Evolutionary conservation across 371 early-diverging fungal species (phyloP).

Genomic region (Paraphysoderma sedebokerense): DNA sequence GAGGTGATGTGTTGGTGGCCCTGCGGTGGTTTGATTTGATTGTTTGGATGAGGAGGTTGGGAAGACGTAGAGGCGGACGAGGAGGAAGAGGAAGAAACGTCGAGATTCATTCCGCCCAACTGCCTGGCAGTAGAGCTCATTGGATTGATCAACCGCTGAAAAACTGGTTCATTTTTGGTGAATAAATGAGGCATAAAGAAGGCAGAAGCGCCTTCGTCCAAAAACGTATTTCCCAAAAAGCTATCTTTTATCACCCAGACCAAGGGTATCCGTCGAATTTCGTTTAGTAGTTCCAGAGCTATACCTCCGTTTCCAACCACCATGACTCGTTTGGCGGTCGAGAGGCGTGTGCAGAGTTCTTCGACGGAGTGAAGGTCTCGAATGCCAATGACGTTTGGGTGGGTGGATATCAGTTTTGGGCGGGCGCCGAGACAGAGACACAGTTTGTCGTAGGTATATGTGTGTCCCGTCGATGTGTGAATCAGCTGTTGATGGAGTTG

Average conservation of each 20-base stretch:
- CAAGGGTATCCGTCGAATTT: background rate
- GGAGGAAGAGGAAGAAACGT: background rate
- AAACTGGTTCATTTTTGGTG: background rate
- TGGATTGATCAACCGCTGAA: background rate
- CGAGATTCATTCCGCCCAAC: background rate
- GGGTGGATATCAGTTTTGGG: background rate
- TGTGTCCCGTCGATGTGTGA: background rate
- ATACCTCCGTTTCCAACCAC: constrained; percentile 1
- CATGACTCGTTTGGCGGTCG: background rate
- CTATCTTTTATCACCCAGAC: background rate
- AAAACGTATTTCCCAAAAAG: background rate
- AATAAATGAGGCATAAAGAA: constrained; percentile 1
- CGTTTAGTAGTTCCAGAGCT: constrained; percentile 1
- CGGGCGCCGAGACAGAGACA: background rate
- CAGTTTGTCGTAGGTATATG: constrained; percentile 1
- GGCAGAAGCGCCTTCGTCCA: background rate
- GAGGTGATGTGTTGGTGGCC: too few species aligned
- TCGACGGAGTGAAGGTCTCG: constrained; percentile 1
- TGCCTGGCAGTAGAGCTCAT: background rate
- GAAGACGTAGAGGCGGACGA: too few species aligned
- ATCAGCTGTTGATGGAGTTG: too few species aligned
- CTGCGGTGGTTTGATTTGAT: too few species aligned
- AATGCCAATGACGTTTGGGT: background rate
- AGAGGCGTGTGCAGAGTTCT: background rate
- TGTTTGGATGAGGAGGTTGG: too few species aligned